Percentiles rank a stretch among this genome's conserved stretches.
Conservation (phyloP, 2,329 filamentous ascomycete species). For the Blastomyces gilchristii region DNA sequence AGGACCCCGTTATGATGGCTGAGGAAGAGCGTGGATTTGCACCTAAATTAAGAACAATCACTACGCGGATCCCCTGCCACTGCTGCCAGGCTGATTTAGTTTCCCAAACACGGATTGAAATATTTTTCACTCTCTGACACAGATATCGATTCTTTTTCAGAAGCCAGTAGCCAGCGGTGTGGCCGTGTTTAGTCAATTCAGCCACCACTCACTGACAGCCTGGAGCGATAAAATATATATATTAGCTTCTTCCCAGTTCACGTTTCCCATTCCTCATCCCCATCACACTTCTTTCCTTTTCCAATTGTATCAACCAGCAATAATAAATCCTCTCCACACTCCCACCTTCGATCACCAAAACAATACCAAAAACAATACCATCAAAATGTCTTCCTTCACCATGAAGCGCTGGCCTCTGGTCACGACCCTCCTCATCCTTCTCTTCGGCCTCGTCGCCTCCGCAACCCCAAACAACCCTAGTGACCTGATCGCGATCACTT, state of each 20-base stretch:
- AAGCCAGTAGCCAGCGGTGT: not conserved
- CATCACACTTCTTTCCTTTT: not conserved
- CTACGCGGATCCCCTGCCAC: not conserved
- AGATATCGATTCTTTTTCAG: not conserved
- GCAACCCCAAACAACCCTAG: not conserved
- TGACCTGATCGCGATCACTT: not conserved
- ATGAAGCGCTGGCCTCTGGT: slow-evolving; percentile 1
- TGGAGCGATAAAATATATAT: not conserved
- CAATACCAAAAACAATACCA: not conserved
- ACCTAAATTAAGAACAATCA: slow-evolving; percentile 1
- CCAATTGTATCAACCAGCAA: not conserved
- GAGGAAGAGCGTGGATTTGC: too few relatives aligned
- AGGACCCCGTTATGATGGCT: not conserved
- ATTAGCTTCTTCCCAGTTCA: not conserved
- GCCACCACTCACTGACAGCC: not conserved
- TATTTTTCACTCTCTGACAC: not conserved
- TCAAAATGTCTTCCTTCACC: slow-evolving; percentile 2
- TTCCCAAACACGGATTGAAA: not conserved
- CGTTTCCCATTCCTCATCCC: not conserved
- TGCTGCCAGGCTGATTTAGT: not conserved
- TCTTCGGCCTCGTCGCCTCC: not conserved
- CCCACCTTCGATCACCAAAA: not conserved
- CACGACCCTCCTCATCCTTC: slow-evolving; percentile 2
- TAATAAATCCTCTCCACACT: not conserved
- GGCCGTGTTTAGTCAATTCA: not conserved